A percentile compares a stretch with the other conserved stretches of the same genome.
These are phyloP conservation scores for Cylindrotheca fusiformis DNA, from an alignment of 108 stramenopile species.

Conservation along the genomic window DNA sequence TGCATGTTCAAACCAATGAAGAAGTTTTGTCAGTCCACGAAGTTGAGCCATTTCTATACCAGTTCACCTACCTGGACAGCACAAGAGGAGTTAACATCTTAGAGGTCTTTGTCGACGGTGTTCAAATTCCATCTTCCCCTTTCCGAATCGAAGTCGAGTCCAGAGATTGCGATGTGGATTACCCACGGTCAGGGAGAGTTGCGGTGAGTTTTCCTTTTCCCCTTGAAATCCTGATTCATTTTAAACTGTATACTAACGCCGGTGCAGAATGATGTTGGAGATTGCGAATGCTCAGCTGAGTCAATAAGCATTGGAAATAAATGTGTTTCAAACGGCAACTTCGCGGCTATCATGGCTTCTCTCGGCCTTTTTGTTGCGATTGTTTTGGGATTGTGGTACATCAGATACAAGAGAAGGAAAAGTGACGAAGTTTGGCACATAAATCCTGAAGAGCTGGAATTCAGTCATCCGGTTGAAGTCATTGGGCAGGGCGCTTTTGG, in stretches of 20 bases:
- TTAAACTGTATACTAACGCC: background rate
- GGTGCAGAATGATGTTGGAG: background rate
- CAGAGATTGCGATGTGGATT: background rate
- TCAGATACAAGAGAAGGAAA: conserved; percentile 10
- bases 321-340: conserved; percentile 7
- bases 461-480: conserved; percentile 8
- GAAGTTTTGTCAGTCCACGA: background rate
- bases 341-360: background rate
- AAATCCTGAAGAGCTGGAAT: conserved; percentile 11
- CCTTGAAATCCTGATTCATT: background rate
- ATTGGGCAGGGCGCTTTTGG: conserved; percentile 20
- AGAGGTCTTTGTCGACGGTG: conserved; percentile 23
- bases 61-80: conserved; percentile 12
- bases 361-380: background rate
- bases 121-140: conserved; percentile 31
- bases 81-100: conserved; percentile 15
- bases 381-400: conserved; percentile 2
- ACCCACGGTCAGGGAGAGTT: background rate
- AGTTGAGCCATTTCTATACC: conserved; percentile 3
- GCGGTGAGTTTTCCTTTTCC: background rate
- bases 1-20: background rate
- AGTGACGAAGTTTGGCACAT: conserved; percentile 20
- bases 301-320: conserved; percentile 4
- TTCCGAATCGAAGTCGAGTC: conserved; percentile 21
- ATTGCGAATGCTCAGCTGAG: background rate